Percentiles rank a stretch among this genome's conserved stretches.
Evolutionary conservation across 2,329 filamentous ascomycete genomes (phyloP).

Genomic region (Orbilia ellipsospora): DNA sequence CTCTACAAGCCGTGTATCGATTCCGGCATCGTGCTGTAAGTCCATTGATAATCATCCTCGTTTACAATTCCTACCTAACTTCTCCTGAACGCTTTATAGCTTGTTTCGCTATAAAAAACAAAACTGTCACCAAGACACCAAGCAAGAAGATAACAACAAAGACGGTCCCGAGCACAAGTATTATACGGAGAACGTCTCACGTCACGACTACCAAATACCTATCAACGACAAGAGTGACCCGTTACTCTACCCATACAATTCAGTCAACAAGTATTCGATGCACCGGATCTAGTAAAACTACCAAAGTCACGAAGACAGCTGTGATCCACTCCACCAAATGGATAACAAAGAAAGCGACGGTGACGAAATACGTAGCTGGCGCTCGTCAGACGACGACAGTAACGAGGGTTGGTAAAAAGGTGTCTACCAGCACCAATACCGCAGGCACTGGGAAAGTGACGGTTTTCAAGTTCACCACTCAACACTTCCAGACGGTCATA

Average conservation of each 20-base stretch:
- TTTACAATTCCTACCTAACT: too few species aligned
- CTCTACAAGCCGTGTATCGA: background rate
- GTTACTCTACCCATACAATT: background rate
- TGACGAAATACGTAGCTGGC: background rate
- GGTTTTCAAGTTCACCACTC: background rate
- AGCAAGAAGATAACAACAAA: background rate
- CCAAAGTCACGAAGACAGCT: background rate
- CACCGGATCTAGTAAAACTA: background rate
- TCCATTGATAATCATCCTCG: too few species aligned
- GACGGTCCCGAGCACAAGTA: background rate
- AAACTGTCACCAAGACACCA: background rate
- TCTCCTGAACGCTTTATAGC: background rate
- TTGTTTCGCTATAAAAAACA: conserved; percentile 7
- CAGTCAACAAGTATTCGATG: conserved; percentile 6
- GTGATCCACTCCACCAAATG: background rate
- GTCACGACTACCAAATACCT: background rate
- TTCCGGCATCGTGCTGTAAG: conserved; percentile 8
- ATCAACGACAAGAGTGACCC: background rate
- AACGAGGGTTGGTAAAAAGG: background rate
- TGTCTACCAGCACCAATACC: conserved; percentile 1
- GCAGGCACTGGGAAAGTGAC: background rate
- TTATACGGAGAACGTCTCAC: background rate
- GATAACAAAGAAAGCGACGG: background rate
- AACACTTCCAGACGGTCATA: background rate
- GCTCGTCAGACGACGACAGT: background rate